A percentile compares a stretch with the other conserved stretches of the same genome.
Conservation (phyloP, 352 stramenopile genomes). For the Globisporangium rhizosaccharum region DNA sequence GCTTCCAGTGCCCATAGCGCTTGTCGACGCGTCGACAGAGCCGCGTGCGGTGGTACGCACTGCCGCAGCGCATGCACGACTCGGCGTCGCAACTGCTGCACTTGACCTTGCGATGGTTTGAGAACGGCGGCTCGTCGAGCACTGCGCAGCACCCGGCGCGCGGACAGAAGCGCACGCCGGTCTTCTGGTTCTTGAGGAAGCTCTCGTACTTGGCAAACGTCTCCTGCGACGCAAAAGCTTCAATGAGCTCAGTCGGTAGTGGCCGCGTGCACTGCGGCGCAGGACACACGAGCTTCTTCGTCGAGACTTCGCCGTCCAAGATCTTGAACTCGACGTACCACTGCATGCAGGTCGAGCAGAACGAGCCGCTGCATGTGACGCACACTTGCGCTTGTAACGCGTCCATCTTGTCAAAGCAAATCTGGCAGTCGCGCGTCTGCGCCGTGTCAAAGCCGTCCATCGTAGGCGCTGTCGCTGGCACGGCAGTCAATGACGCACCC, state of each 20-base stretch:
- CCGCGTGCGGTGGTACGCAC: slow-evolving; percentile 47
- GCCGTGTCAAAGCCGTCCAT: slow-evolving; percentile 22
- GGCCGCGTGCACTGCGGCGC: slow-evolving; percentile 46
- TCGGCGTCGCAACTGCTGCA: slow-evolving; percentile 42
- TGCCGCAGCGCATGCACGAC: slow-evolving; percentile 68
- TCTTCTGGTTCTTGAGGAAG: slow-evolving; percentile 59
- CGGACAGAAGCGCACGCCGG: slow-evolving; percentile 69
- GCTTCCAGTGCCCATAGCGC: slow-evolving; percentile 64
- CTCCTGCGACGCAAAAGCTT: slow-evolving; percentile 39
- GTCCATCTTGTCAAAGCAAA: slow-evolving; percentile 69
- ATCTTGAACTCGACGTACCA: slow-evolving; percentile 80
- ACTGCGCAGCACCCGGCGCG: slow-evolving; percentile 52
- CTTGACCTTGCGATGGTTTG: slow-evolving; percentile 31
- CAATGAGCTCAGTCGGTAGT: slow-evolving; percentile 44
- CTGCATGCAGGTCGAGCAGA: slow-evolving; percentile 56
- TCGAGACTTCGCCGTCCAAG: slow-evolving; percentile 64
- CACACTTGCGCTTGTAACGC: slow-evolving; percentile 41
- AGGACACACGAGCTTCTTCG: slow-evolving; percentile 68
- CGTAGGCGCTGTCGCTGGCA: neutral
- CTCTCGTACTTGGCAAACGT: slow-evolving; percentile 60
- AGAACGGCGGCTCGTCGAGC: slow-evolving; percentile 53
- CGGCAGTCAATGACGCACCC: neutral
- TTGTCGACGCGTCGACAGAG: slow-evolving; percentile 58
- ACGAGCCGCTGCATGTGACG: slow-evolving; percentile 30
- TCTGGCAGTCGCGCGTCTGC: slow-evolving; percentile 47